These are phyloP conservation scores for Microdochium bolleyi DNA, from an alignment of 2,329 filamentous ascomycete genomes.

Conservation along the genomic window DNA sequence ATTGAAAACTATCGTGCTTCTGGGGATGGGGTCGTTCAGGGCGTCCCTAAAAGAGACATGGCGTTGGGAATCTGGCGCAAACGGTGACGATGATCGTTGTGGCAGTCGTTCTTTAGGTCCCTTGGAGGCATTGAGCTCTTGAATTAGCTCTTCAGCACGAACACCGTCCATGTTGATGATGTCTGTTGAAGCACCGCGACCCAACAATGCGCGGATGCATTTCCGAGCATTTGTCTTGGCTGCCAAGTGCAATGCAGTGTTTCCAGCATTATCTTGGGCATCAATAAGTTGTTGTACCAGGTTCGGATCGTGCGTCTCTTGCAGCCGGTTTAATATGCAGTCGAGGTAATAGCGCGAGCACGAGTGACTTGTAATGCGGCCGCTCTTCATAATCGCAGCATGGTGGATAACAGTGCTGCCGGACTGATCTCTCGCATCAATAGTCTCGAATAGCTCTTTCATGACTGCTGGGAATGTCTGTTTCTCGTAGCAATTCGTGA, in stretches of 20 bases:
- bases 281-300: slow-evolving; percentile 76
- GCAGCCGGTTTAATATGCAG: slow-evolving; percentile 78
- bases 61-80: slow-evolving; percentile 52
- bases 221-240: slow-evolving; percentile 84
- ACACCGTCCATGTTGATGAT: slow-evolving; percentile 76
- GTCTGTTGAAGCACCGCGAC: slow-evolving; percentile 74
- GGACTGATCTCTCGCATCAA: slow-evolving; percentile 70
- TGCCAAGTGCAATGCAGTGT: slow-evolving; percentile 71
- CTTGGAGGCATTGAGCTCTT: slow-evolving; percentile 61
- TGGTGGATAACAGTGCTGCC: slow-evolving; percentile 91
- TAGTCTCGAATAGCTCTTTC: slow-evolving; percentile 73
- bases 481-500: slow-evolving; percentile 96
- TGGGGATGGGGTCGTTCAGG: slow-evolving; percentile 32
- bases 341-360: slow-evolving; percentile 93
- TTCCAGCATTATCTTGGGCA: slow-evolving; percentile 75
- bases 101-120: slow-evolving; percentile 55
- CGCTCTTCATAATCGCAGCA: slow-evolving; percentile 80
- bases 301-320: slow-evolving; percentile 66
- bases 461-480: slow-evolving; percentile 81
- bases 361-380: slow-evolving; percentile 72
- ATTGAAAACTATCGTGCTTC: slow-evolving; percentile 35
- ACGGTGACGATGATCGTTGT: slow-evolving; percentile 69
- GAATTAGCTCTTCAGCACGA: slow-evolving; percentile 78
- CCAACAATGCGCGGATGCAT: slow-evolving; percentile 71
- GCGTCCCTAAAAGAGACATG: slow-evolving; percentile 46